Conservation (phyloP, 73 alveolate species). For the Paramecium bursaria region DNA sequence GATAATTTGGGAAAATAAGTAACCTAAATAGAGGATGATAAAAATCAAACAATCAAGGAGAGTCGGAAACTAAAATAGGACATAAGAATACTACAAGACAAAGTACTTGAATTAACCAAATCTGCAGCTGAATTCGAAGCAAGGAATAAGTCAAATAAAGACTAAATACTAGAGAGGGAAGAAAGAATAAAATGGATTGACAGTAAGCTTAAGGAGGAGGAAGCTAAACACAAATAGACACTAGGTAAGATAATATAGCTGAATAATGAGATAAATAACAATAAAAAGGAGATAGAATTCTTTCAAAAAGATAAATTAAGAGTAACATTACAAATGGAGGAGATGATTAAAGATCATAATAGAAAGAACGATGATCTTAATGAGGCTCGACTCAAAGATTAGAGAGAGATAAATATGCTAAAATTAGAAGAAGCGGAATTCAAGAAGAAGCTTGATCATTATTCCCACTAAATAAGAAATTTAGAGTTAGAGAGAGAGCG, state of each 20-base stretch:
- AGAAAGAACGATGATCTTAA: constrained; percentile 2
- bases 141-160: constrained; percentile 24
- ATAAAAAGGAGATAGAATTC: constrained; percentile 1
- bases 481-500: constrained; percentile 60
- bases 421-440: constrained; percentile 30
- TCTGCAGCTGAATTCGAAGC: constrained; percentile 46
- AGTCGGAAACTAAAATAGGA: constrained; percentile 52
- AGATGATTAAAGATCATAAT: constrained; percentile 17
- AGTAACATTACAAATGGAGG: not conserved
- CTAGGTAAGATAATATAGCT: not conserved
- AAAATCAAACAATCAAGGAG: not conserved
- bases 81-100: constrained; percentile 7
- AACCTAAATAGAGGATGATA: constrained; percentile 39
- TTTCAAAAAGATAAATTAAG: constrained; percentile 32
- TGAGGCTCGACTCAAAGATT: not conserved
- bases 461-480: constrained; percentile 12
- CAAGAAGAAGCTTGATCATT: not conserved
- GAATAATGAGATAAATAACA: not conserved
- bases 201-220: not conserved
- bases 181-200: constrained; percentile 47
- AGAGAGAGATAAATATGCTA: constrained; percentile 34
- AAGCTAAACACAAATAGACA: constrained; percentile 31
- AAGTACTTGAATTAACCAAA: not conserved
- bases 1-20: not conserved
- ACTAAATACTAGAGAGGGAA: constrained; percentile 5